Evolutionary conservation across 345 rosid genomes (phyloP).

Genomic region (Gossypium thurberi): DNA sequence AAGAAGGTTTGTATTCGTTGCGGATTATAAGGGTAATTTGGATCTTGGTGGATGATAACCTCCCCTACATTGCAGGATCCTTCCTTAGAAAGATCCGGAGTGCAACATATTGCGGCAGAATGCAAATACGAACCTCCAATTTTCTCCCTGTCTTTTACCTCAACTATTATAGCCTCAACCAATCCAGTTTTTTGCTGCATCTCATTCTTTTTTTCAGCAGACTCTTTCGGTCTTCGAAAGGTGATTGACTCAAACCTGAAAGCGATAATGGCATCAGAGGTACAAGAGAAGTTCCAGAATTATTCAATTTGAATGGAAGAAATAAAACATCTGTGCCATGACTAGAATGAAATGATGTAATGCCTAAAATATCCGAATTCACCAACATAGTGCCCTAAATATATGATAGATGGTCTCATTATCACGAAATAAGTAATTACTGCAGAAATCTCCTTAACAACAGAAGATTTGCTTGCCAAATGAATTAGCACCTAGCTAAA

Average conservation of each 20-base stretch:
- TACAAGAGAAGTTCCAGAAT: neutral
- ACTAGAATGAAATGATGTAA: neutral
- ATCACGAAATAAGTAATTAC: neutral
- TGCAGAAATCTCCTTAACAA: neutral
- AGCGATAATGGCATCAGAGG: slow-evolving; percentile 1
- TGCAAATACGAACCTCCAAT: slow-evolving; percentile 62
- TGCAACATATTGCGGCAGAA: slow-evolving; percentile 53
- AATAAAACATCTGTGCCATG: slow-evolving; percentile 1
- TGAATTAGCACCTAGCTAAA: neutral
- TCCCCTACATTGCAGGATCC: slow-evolving; percentile 65
- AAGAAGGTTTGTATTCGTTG: slow-evolving; percentile 60
- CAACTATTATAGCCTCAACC: slow-evolving; percentile 79
- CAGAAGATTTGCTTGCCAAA: neutral
- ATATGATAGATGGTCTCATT: neutral
- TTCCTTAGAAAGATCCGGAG: slow-evolving; percentile 37
- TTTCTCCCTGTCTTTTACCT: slow-evolving; percentile 71
- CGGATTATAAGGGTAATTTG: slow-evolving; percentile 55
- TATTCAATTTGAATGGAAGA: neutral
- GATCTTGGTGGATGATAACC: slow-evolving; percentile 59
- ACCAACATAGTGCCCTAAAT: neutral
- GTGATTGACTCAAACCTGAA: slow-evolving; percentile 73
- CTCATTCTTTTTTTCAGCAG: slow-evolving; percentile 45
- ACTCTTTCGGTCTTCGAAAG: slow-evolving; percentile 73
- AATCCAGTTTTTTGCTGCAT: slow-evolving; percentile 77
- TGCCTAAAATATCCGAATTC: neutral